These are phyloP conservation scores for Aureobasidium pullulans DNA, from an alignment of 2,329 filamentous ascomycete genomes.

Conservation along the genomic window DNA sequence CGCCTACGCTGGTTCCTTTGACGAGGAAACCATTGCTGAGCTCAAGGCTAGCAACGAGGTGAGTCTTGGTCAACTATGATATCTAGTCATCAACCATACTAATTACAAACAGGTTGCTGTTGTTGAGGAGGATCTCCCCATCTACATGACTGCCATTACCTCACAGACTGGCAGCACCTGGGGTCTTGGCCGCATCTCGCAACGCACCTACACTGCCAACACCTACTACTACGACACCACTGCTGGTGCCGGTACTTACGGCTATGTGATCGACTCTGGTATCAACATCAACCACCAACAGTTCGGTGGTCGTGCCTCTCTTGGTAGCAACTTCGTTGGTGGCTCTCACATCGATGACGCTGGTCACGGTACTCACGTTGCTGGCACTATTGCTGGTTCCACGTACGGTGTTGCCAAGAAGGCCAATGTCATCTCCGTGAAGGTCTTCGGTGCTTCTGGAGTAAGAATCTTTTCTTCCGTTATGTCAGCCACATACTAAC, in stretches of 20 bases:
- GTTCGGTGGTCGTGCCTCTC: constrained; percentile 30
- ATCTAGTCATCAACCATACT: rapidly evolving
- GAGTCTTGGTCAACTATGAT: neutral
- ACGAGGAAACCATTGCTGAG: constrained; percentile 12
- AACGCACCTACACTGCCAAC: constrained; percentile 6
- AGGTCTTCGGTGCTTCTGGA: constrained; percentile 38
- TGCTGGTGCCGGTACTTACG: constrained; percentile 29
- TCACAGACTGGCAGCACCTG: constrained; percentile 18
- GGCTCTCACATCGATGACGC: constrained; percentile 39
- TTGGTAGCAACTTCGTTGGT: constrained; percentile 25
- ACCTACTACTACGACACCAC: constrained; percentile 16
- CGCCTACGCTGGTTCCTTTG: constrained; percentile 15
- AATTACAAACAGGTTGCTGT: neutral
- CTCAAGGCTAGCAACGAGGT: constrained; percentile 15
- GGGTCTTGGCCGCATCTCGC: constrained; percentile 19
- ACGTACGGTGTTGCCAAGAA: constrained; percentile 58
- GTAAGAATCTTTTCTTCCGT: neutral
- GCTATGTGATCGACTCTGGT: constrained; percentile 34
- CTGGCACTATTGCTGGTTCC: constrained; percentile 53
- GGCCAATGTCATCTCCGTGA: constrained; percentile 50
- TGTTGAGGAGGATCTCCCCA: constrained; percentile 14
- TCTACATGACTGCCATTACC: constrained; percentile 14
- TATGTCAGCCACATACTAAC: neutral
- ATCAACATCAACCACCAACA: constrained; percentile 23
- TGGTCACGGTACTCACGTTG: constrained; percentile 58